These are phyloP conservation scores for Protea cynaroides DNA, from an alignment of 164 flowering plant genomes.

Conservation along the genomic window DNA sequence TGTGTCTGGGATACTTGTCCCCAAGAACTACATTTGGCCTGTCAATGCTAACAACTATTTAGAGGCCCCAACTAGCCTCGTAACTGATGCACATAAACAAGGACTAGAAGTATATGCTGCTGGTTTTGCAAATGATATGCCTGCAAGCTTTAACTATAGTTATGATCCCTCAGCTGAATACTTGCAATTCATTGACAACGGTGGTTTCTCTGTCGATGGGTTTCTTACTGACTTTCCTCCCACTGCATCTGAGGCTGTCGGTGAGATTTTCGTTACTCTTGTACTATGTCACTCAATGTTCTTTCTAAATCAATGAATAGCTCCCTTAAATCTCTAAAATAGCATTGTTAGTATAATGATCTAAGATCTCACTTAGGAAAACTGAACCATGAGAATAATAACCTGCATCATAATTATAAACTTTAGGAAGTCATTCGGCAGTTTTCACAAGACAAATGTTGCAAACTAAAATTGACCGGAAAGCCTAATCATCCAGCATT, in stretches of 20 bases:
- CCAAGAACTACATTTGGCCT: constrained; percentile 75
- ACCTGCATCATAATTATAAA: no score
- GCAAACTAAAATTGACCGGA: no score
- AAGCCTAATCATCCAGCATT: no score
- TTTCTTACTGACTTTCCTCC: constrained; percentile 81
- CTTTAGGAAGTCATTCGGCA: no score
- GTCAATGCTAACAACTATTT: constrained; percentile 36
- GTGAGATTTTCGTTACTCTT: constrained; percentile 27
- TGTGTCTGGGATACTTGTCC: constrained; percentile 82
- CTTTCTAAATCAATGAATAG: not conserved
- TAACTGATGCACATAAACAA: constrained; percentile 68
- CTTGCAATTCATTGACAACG: constrained; percentile 60
- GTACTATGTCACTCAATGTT: not conserved
- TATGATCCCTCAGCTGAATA: constrained; percentile 78
- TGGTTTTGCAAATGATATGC: constrained; percentile 70
- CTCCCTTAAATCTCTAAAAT: not conserved
- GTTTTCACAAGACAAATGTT: no score
- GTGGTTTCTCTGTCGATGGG: constrained; percentile 80
- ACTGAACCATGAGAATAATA: no score
- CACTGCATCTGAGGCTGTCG: constrained; percentile 75
- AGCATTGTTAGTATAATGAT: not conserved
- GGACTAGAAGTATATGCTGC: constrained; percentile 78
- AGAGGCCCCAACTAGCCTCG: constrained; percentile 54
- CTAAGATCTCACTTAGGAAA: no score
- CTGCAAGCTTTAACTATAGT: constrained; percentile 66